Base-by-base conservation (phyloP, 2,329 filamentous ascomycete species). In the Gnomoniopsis smithogilvyi region DNA sequence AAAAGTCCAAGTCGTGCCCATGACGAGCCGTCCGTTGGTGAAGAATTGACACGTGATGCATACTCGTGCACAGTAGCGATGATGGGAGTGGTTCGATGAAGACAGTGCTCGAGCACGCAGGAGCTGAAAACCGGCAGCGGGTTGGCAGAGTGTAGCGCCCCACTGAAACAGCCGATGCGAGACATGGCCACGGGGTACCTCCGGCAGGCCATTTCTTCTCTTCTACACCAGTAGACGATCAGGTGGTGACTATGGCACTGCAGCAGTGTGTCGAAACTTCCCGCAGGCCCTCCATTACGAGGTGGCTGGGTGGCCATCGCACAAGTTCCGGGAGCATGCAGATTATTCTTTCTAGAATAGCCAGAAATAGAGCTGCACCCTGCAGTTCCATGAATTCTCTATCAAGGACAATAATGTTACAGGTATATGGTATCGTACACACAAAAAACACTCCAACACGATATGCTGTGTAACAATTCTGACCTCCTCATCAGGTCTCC, bases 291-390 rank as follows among this genome's bases (percentile, higher is more conserved):
- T 30, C 22, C 26, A 60, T 58, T 50, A 60, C 58, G 58, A 49
- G 26, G 26, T 30, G 26, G 26, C 26, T 30, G 26, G 54, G 58
- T 58, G 50, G 46, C 30, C 51, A 45, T 57, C 33, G 41, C 24
- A 57, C 49, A 51, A 51, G 12, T 34, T 34, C 54, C 45, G 54
- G 53, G 54, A 45, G 49, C 50, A 57, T 51, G 50, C 45, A 52
- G 46, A 48, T 52, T 17, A 53, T 49, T 15, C 14, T 49, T 26
- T 14, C 14, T 17, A 26, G 22, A n/a, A 22, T 26, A 33, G 22
- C 47, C 15, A 22, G 33, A 15, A 36, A 52, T 30, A 43, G n/a
- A 22, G 43, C 24, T 3, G 36, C 14, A 26, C 38, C 21, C 51
- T 34, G 41, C 34, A 24, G 19, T 14, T 19, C 14, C 49, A 41